Conservation (phyloP, 1,139 yeast genomes). For the Suhomyces terraborum region DNA sequence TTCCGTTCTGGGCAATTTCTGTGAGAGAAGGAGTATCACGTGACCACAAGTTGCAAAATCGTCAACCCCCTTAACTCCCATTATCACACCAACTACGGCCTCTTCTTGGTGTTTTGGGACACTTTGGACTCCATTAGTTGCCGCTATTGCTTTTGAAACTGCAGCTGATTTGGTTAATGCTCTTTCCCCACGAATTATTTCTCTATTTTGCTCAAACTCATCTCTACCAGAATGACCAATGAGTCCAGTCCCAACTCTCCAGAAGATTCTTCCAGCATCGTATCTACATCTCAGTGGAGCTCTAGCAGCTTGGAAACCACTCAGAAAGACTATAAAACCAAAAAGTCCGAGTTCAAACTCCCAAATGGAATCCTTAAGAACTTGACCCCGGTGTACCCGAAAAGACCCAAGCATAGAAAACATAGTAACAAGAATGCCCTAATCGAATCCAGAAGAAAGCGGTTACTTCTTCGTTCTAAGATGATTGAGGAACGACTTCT, state of each 20-base stretch:
- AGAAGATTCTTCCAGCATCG: neutral
- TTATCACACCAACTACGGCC: neutral
- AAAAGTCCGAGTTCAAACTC: slow-evolving; percentile 6
- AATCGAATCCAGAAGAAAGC: slow-evolving; percentile 5
- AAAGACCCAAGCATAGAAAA: neutral
- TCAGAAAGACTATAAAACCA: neutral
- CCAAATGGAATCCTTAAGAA: slow-evolving; percentile 13
- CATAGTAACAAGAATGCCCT: neutral
- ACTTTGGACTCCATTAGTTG: too few species aligned
- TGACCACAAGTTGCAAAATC: slow-evolving; percentile 7
- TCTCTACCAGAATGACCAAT: neutral
- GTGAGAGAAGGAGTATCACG: neutral
- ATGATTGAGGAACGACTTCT: slow-evolving; percentile 6
- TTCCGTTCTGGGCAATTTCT: neutral
- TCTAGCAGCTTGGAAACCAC: neutral
- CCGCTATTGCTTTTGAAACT: neutral
- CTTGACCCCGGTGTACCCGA: slow-evolving; percentile 11
- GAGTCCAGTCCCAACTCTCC: neutral
- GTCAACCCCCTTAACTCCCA: slow-evolving; percentile 1
- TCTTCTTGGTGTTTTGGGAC: neutral
- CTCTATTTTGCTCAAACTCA: neutral
- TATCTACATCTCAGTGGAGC: neutral
- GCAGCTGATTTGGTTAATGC: neutral
- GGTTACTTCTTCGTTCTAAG: slow-evolving; percentile 8
- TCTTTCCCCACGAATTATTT: neutral